Evolutionary conservation across 2,329 filamentous ascomycete species (phyloP), one percentile per base, ranked within the genome.

Genomic region (Fusarium sp.): DNA sequence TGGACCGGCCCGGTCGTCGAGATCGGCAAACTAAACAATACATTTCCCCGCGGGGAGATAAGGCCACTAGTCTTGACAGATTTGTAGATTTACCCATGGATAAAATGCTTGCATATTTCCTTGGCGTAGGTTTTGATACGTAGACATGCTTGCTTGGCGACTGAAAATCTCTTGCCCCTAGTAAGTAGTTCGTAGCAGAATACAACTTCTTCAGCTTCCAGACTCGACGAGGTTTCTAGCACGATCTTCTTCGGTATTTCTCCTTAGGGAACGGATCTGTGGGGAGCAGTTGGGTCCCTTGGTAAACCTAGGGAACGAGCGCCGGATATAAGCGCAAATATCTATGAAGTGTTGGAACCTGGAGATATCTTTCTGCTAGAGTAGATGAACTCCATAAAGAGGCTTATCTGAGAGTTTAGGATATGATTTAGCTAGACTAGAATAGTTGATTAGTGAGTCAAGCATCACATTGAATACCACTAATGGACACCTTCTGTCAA

Each of bases 31-130:
- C 33, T 30, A 4, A 23, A n/a, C 16, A 51, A 38, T 15, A 9
- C 11, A 13, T 37, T 50, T 51, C 47, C 47, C 47, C 47, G 34
- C 47, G 47, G 47, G 47, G 47, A 40, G 47, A 51, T 51, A 51
- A 51, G 47, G 2, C n/a, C 23, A 40, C 47, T 30, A 51, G 23
- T 30, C 34, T 51, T 51, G 47, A 34, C 34, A 12, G 13, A 18
- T 28, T 40, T 15, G 5, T 30, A 45, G 47, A 16, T 36, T 28
- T 18, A 20, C 37, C 40, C 23, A 10, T 30, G 30, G 30, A 11
- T 41, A 41, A 41, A 41, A 41, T 4, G 8, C 38, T 41, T 41
- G 13, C 20, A 41, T 23, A 2, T 8, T 49, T 20, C 5, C 12
- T 20, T 37, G 38, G 3, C 5, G 1, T 8, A 18, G n/a, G 30